A percentile compares a stretch with the other conserved stretches of the same genome.
These are phyloP conservation scores for Musa acuminata DNA, from an alignment of 176 grass and related monocot species.

Conservation along the genomic window DNA sequence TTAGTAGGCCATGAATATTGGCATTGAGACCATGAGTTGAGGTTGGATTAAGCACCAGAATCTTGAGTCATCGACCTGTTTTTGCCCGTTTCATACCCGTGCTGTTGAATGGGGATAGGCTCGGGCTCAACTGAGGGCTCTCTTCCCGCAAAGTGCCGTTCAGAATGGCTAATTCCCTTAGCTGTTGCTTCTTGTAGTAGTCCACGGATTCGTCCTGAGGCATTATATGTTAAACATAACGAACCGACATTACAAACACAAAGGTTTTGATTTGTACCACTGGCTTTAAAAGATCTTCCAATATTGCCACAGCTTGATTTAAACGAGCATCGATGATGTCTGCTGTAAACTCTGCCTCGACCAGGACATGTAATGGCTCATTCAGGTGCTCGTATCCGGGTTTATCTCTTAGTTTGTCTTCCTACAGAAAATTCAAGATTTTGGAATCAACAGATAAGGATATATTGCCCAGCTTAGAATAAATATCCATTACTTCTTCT, in stretches of 20 bases:
- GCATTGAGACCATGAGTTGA: neutral
- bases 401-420: conserved; percentile 19
- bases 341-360: conserved; percentile 12
- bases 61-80: conserved; percentile 3
- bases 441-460: too few relatives aligned
- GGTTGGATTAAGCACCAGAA: neutral
- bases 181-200: conserved; percentile 23
- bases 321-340: conserved; percentile 6
- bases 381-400: conserved; percentile 16
- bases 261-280: neutral
- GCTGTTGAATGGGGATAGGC: conserved; percentile 15
- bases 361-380: conserved; percentile 16
- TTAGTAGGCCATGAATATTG: neutral
- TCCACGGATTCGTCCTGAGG: conserved; percentile 17
- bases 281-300: conserved; percentile 18
- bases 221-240: neutral
- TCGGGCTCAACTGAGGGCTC: conserved; percentile 19
- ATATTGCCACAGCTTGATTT: conserved; percentile 15
- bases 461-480: too few relatives aligned
- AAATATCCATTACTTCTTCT: too few relatives aligned
- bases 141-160: conserved; percentile 13
- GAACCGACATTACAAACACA: too few relatives aligned
- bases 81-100: conserved; percentile 16
- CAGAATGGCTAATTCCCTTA: conserved; percentile 15
- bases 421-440: neutral